Base-by-base conservation (phyloP, 805 yeast genomes). In the Helenozyma baotianmanensis region DNA sequence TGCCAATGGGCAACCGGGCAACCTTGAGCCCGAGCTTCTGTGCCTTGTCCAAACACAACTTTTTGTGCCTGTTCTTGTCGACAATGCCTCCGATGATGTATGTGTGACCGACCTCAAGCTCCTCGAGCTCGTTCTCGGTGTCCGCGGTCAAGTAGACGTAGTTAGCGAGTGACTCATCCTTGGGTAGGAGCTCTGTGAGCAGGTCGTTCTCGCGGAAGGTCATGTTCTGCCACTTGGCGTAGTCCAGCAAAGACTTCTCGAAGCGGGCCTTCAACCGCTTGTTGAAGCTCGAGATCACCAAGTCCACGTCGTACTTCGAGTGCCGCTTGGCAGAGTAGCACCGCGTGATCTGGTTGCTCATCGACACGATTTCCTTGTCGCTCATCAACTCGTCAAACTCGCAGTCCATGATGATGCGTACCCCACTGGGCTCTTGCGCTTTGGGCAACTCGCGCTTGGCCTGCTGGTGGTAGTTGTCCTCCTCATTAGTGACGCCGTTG, bases 61-160 rank as follows among this genome's bases (percentile, higher is more conserved):
- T 68, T 58, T 86, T 85, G 62, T 88, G 81, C 47, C 97, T 74
- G 39, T 94, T 94, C 56, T 90, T 90, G 56, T 90, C 98, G 3
- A 90, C 97, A 36, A 90, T 90, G 1, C 97, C 98, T 8, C 98
- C 98, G 30, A 90, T 78, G 26, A 90, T 76, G 47, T 90, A 90
- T 0, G 94, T 84, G 53, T 70, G 66, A 3, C 81, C 84, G 4
- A 78, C 75, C 40, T 80, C 78, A 33, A 90, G 63, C 16, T 66
- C 74, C 9, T 72, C 76, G 22, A 92, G 49, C 14, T 68, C 75
- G 6, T 81, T 82, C 7, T 80, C 83, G 0, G 96, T 81, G 49
- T 90, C 98, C 0, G 97, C 94, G 1, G 95, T 80, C 23, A 90
- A 61, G 50, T 92, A 90, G 0, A 86, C 71, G 25, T 62, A 66